These are phyloP conservation scores for Colletotrichum salicis DNA, from an alignment of 2,329 filamentous ascomycete genomes.

Conservation along the genomic window DNA sequence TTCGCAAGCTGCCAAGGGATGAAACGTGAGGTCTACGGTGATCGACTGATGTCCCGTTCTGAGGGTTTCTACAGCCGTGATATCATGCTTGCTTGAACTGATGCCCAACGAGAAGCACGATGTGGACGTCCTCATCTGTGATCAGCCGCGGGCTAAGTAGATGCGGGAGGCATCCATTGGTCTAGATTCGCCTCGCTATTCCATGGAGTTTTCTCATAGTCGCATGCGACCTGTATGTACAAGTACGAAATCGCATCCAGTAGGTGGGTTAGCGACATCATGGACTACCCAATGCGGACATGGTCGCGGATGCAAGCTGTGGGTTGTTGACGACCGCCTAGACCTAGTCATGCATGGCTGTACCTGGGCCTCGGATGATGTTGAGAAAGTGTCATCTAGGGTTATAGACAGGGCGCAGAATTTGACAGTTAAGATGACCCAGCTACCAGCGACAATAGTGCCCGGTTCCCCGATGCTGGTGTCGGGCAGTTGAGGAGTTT, in stretches of 20 bases:
- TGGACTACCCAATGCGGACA: slow-evolving; percentile 7
- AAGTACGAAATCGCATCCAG: slow-evolving; percentile 5
- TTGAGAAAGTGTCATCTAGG: background rate
- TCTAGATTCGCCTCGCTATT: slow-evolving; percentile 3
- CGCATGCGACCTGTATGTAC: slow-evolving; percentile 11
- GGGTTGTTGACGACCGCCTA: slow-evolving; percentile 4
- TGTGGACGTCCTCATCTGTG: background rate
- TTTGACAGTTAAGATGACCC: background rate
- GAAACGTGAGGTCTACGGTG: slow-evolving; percentile 8
- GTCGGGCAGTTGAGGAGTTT: slow-evolving; percentile 4
- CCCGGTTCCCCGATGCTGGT: slow-evolving; percentile 6
- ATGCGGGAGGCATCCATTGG: slow-evolving; percentile 19
- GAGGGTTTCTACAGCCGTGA: slow-evolving; percentile 2
- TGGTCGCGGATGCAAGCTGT: slow-evolving; percentile 3
- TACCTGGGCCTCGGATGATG: slow-evolving; percentile 1
- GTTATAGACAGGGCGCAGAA: background rate
- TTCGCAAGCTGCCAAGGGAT: slow-evolving; percentile 7
- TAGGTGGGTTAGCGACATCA: background rate
- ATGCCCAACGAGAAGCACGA: slow-evolving; percentile 6
- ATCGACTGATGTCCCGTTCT: slow-evolving; percentile 17
- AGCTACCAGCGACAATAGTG: background rate
- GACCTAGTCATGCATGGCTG: slow-evolving; percentile 12
- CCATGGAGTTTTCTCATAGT: background rate
- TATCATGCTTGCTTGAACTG: slow-evolving; percentile 17
- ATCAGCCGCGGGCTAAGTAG: background rate